These are phyloP conservation scores for Leccinum pachyderme DNA, from an alignment of 1,284 basidiomycete genomes.

Conservation along the genomic window DNA sequence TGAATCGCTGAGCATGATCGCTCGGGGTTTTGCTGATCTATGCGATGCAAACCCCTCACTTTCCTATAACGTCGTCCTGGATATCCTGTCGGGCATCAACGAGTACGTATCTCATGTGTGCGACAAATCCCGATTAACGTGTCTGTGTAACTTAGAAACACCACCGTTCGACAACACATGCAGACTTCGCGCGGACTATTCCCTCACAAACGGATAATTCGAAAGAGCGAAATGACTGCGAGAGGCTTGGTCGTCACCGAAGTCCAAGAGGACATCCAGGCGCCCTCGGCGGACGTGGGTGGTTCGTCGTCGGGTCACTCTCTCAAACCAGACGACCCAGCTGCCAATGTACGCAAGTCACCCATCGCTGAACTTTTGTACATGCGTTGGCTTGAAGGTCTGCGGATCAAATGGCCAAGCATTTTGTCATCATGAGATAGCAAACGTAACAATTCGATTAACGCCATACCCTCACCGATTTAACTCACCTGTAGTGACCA, in stretches of 20 bases:
- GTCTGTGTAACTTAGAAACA: constrained; percentile 48
- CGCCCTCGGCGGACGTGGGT: constrained; percentile 41
- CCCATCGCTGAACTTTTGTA: constrained; percentile 94
- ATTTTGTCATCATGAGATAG: constrained; percentile 44
- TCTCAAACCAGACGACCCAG: constrained; percentile 36
- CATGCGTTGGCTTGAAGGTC: constrained; percentile 91
- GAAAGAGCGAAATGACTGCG: constrained; percentile 79
- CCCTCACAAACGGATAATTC: constrained; percentile 74
- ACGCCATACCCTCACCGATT: neutral
- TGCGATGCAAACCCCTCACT: constrained; percentile 79
- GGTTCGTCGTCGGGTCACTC: constrained; percentile 28
- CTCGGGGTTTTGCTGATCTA: constrained; percentile 85
- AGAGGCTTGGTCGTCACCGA: constrained; percentile 78
- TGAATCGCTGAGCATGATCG: constrained; percentile 86
- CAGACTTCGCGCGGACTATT: constrained; percentile 70
- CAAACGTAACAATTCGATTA: neutral
- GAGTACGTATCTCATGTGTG: constrained; percentile 55
- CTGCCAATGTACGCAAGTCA: constrained; percentile 52
- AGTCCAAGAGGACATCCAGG: constrained; percentile 64
- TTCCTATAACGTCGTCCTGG: constrained; percentile 83
- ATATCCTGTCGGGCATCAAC: constrained; percentile 88
- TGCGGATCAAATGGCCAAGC: constrained; percentile 85
- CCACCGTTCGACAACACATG: constrained; percentile 73
- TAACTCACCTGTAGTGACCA: constrained; percentile 1
- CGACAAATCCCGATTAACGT: neutral